Percentiles rank a stretch among this genome's conserved stretches.
phyloP scores from a whole-genome alignment of 352 stramenopile species.

The Aphanomyces cochlioides region DNA sequence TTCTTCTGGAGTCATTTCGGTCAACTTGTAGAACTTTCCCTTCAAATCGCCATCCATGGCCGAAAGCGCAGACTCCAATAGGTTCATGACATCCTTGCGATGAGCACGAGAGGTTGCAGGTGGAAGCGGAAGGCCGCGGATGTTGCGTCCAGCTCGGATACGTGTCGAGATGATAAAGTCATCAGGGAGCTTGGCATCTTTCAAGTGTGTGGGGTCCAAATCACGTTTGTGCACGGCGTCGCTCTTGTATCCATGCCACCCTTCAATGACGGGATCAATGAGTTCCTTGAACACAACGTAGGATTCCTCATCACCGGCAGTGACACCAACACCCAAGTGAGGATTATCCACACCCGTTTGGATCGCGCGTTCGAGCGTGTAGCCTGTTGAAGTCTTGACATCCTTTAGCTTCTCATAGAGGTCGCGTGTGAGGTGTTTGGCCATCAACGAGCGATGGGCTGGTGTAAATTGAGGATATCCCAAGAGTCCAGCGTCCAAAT shows the following conservation, averaged over 20 bases:
- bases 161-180: conserved; percentile 87
- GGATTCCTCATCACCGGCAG: conserved; percentile 79
- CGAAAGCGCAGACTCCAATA: conserved; percentile 69
- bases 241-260: conserved; percentile 72
- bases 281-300: conserved; percentile 76
- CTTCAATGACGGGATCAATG: conserved; percentile 74
- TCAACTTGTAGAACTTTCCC: conserved; percentile 76
- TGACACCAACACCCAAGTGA: conserved; percentile 66
- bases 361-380: conserved; percentile 81
- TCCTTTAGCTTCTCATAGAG: conserved; percentile 70
- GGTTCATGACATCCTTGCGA: conserved; percentile 57
- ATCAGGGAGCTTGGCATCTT: conserved; percentile 51
- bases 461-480: conserved; percentile 75
- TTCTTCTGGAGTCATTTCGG: conserved; percentile 78
- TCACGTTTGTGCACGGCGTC: conserved; percentile 64
- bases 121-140: conserved; percentile 77
- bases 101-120: conserved; percentile 67
- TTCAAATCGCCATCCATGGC: conserved; percentile 62
- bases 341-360: conserved; percentile 65
- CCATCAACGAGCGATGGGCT: conserved; percentile 70
- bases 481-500: conserved; percentile 55
- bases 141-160: conserved; percentile 79
- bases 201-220: conserved; percentile 63
- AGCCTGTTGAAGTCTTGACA: conserved; percentile 56
- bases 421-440: conserved; percentile 69